Conservation (phyloP, 331 rosid species). For the Prunus yedoensis region DNA sequence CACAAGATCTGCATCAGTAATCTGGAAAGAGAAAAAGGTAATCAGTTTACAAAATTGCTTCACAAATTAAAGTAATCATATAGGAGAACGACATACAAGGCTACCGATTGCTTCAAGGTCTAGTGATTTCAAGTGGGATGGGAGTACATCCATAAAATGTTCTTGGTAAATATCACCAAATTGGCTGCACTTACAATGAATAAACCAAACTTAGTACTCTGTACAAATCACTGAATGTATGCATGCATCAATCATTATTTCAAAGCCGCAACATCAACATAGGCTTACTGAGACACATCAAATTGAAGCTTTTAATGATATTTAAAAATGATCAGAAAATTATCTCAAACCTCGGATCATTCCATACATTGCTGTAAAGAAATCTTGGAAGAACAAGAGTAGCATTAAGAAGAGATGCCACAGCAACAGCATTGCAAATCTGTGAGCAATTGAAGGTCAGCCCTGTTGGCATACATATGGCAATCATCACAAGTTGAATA, state of each 20-base stretch:
- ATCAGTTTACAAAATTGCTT: slow-evolving; percentile 12
- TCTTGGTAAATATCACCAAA: slow-evolving; percentile 90
- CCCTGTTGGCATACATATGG: background rate
- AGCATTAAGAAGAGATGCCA: slow-evolving; percentile 87
- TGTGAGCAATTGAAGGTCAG: slow-evolving; percentile 38
- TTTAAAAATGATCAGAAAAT: background rate
- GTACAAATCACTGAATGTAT: too few species aligned
- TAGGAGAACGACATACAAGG: slow-evolving; percentile 54
- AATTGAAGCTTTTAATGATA: background rate
- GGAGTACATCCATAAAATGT: slow-evolving; percentile 64
- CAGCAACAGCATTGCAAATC: slow-evolving; percentile 95
- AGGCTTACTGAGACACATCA: too few species aligned
- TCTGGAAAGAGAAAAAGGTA: slow-evolving; percentile 47
- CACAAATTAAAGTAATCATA: background rate
- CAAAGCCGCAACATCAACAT: background rate
- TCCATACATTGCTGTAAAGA: slow-evolving; percentile 97
- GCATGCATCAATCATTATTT: background rate
- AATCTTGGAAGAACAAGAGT: slow-evolving; percentile 83
- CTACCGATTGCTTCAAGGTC: slow-evolving; percentile 79
- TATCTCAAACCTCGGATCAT: slow-evolving; percentile 80
- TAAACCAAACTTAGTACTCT: background rate
- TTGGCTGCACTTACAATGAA: slow-evolving; percentile 57
- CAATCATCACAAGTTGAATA: slow-evolving; percentile 8
- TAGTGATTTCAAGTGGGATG: slow-evolving; percentile 63
- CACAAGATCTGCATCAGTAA: slow-evolving; percentile 84